These are phyloP conservation scores for Anacardium occidentale DNA, from an alignment of 345 rosid species.

Conservation along the genomic window DNA sequence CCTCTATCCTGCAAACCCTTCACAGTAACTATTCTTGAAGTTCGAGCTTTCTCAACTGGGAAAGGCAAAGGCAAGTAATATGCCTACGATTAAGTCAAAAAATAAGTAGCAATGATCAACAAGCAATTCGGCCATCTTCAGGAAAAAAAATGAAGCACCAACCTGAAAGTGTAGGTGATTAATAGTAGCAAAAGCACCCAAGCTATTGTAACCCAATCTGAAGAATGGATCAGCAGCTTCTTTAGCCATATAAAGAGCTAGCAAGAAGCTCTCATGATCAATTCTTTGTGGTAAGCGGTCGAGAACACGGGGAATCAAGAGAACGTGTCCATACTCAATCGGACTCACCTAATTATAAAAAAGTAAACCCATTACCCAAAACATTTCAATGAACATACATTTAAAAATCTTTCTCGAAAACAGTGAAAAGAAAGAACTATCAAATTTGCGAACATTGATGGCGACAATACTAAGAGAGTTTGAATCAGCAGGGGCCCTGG, in stretches of 20 bases:
- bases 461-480: slow-evolving; percentile 45
- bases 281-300: slow-evolving; percentile 59
- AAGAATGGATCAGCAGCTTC: slow-evolving; percentile 51
- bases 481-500: slow-evolving; percentile 7
- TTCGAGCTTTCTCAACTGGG: slow-evolving; percentile 44
- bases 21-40: slow-evolving; percentile 27
- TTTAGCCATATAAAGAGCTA: slow-evolving; percentile 47
- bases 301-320: slow-evolving; percentile 44
- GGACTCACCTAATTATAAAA: slow-evolving; percentile 46
- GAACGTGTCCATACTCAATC: slow-evolving; percentile 57
- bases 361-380: not conserved
- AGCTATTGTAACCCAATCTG: slow-evolving; percentile 60
- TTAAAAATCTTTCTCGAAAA: not conserved
- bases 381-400: not conserved
- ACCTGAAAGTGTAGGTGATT: slow-evolving; percentile 66
- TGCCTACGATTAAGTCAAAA: slow-evolving; percentile 29
- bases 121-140: too few relatives aligned
- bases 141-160: not conserved
- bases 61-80: slow-evolving; percentile 40
- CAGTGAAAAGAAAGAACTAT: not conserved
- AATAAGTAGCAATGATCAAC: not conserved
- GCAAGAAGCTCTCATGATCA: slow-evolving; percentile 47
- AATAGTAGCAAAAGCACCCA: slow-evolving; percentile 59
- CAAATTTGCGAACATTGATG: slow-evolving; percentile 35
- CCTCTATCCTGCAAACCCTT: slow-evolving; percentile 16